Percentiles rank a stretch among this genome's conserved stretches.
phyloP scores from a whole-genome alignment of 768 basidiomycete species.

The Naganishia onofrii region DNA sequence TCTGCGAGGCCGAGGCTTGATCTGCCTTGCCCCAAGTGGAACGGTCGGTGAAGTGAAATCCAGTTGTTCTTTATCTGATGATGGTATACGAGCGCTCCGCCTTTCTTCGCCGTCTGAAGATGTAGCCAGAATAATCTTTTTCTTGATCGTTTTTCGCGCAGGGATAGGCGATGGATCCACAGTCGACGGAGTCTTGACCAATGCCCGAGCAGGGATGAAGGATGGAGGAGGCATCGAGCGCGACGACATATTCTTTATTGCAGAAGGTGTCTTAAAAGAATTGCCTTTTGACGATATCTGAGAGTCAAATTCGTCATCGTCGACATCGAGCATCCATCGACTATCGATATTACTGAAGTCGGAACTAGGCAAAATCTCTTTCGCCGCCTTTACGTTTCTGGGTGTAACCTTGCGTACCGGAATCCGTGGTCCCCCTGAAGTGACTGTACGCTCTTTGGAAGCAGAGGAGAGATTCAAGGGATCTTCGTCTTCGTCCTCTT shows the following conservation, averaged over 20 bases:
- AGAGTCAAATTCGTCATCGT: conserved; percentile 32
- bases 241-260: neutral
- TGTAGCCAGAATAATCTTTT: conserved; percentile 2
- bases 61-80: neutral
- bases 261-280: conserved; percentile 15
- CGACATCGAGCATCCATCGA: conserved; percentile 36
- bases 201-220: neutral
- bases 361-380: conserved; percentile 6
- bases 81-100: neutral
- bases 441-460: neutral
- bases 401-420: neutral
- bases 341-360: conserved; percentile 28
- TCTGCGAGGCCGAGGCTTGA: conserved; percentile 17
- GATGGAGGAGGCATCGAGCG: neutral
- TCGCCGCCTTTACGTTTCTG: neutral
- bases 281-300: conserved; percentile 23
- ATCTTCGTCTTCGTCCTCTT: conserved; percentile 14
- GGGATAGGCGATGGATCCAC: conserved; percentile 10
- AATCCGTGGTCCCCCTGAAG: neutral
- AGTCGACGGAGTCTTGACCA: conserved; percentile 10
- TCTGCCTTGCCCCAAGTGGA: neutral
- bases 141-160: neutral
- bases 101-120: conserved; percentile 22
- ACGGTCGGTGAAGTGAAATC: neutral
- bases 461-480: neutral